These are phyloP conservation scores for Cronartium quercuum DNA, from an alignment of 1,284 basidiomycete species.

Conservation along the genomic window DNA sequence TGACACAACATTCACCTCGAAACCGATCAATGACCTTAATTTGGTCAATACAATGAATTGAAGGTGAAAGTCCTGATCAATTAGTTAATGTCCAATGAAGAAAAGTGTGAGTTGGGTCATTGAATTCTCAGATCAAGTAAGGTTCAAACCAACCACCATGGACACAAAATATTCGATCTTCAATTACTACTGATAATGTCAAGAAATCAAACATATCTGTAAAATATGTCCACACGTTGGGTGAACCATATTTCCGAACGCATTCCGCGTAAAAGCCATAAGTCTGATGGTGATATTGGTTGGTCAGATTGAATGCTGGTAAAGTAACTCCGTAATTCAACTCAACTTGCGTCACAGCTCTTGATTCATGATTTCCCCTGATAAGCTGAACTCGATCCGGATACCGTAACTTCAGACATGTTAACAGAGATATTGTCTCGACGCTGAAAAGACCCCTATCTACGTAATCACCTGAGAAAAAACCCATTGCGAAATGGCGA, in stretches of 20 bases:
- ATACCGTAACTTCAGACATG: slow-evolving; percentile 93
- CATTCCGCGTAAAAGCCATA: slow-evolving; percentile 99
- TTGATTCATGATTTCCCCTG: slow-evolving; percentile 93
- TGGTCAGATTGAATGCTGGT: slow-evolving; percentile 37
- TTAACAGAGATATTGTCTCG: slow-evolving; percentile 93
- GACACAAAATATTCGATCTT: slow-evolving; percentile 98
- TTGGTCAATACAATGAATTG: slow-evolving; percentile 98
- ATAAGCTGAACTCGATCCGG: slow-evolving; percentile 96
- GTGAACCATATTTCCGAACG: slow-evolving; percentile 89
- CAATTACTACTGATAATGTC: slow-evolving; percentile 94
- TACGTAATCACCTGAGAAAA: slow-evolving; percentile 79
- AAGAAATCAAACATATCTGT: slow-evolving; percentile 99
- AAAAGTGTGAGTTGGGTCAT: not conserved
- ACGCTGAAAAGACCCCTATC: slow-evolving; percentile 96
- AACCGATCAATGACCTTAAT: slow-evolving; percentile 99
- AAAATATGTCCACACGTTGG: slow-evolving; percentile 98
- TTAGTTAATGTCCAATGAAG: not conserved
- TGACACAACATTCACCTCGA: slow-evolving; percentile 63
- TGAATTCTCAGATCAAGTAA: not conserved
- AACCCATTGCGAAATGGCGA: not conserved
- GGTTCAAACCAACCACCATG: slow-evolving; percentile 68
- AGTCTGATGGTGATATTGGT: slow-evolving; percentile 58
- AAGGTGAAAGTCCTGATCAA: slow-evolving; percentile 75
- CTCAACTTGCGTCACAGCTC: slow-evolving; percentile 89
- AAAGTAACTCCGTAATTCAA: slow-evolving; percentile 33